A percentile compares a stretch with the other conserved stretches of the same genome.
Conservation (phyloP, 2,329 filamentous ascomycete genomes). For the Colletotrichum sp. region DNA sequence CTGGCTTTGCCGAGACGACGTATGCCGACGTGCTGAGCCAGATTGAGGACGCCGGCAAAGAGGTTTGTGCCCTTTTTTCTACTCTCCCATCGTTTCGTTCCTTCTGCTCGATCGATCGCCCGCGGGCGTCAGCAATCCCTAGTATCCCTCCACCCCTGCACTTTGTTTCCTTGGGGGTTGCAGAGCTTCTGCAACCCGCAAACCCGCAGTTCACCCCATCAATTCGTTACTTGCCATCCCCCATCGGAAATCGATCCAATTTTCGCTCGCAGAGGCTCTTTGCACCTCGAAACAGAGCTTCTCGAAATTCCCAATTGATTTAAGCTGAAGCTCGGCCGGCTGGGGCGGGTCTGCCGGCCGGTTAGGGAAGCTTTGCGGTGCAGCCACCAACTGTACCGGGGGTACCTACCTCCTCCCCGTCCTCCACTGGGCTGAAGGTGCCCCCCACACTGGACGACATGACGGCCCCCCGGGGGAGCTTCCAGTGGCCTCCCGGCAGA, state of each 20-base stretch:
- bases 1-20: conserved; percentile 73
- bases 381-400: not conserved
- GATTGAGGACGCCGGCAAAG: conserved; percentile 73
- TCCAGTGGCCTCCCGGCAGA: not conserved
- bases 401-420: not conserved
- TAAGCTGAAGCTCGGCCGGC: not conserved
- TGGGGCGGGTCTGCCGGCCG: not conserved
- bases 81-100: conserved; percentile 25
- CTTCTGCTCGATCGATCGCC: not conserved
- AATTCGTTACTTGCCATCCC: conserved; percentile 5
- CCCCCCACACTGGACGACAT: not conserved
- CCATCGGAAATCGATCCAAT: not conserved
- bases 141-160: not conserved
- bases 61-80: conserved; percentile 62
- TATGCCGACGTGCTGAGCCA: conserved; percentile 80
- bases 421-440: not conserved
- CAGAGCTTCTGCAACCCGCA: conserved; percentile 8
- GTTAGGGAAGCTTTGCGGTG: not conserved
- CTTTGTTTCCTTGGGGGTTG: not conserved
- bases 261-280: not conserved
- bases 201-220: not conserved
- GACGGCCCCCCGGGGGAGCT: not conserved
- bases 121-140: not conserved
- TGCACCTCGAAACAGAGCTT: conserved; percentile 13
- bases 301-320: conserved; percentile 20